Conservation (phyloP, 2,329 filamentous ascomycete species). For the Beauveria varroae region DNA sequence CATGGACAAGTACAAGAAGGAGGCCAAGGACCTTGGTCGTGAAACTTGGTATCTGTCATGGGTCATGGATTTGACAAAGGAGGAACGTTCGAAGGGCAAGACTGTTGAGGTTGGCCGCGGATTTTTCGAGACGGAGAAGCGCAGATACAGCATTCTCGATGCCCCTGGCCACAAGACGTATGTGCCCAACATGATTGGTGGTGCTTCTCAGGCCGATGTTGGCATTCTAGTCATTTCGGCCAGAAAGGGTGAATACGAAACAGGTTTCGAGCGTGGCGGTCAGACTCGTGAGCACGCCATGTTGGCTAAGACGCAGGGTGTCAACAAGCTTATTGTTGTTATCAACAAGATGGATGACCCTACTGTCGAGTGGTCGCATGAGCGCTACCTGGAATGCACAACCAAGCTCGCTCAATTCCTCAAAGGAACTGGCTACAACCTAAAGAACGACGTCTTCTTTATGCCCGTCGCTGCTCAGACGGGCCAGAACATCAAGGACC, state of each 20-base stretch:
- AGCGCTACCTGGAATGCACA: constrained; percentile 87
- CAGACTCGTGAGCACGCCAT: constrained; percentile 97
- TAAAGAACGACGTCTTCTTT: constrained; percentile 87
- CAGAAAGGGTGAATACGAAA: constrained; percentile 97
- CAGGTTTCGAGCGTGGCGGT: constrained; percentile 91
- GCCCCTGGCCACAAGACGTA: constrained; percentile 97
- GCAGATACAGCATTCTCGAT: constrained; percentile 92
- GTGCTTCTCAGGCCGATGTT: constrained; percentile 86
- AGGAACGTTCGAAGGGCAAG: constrained; percentile 93
- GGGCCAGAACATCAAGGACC: constrained; percentile 78
- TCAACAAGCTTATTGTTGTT: constrained; percentile 89
- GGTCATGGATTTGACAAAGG: constrained; percentile 94
- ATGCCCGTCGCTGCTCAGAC: constrained; percentile 95
- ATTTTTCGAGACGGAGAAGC: constrained; percentile 95
- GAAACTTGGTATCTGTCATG: constrained; percentile 99
- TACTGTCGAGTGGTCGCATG: constrained; percentile 92
- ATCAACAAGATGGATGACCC: constrained; percentile 99
- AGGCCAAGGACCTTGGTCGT: constrained; percentile 91
- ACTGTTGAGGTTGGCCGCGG: constrained; percentile 95
- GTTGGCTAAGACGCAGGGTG: constrained; percentile 95
- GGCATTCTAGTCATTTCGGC: constrained; percentile 94
- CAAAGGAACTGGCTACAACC: constrained; percentile 87
- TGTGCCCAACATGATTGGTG: constrained; percentile 96
- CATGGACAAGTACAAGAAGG: constrained; percentile 94
- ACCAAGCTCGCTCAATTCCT: constrained; percentile 82